Conservation (phyloP, 768 basidiomycete species). For the Amanita molliuscula region DNA sequence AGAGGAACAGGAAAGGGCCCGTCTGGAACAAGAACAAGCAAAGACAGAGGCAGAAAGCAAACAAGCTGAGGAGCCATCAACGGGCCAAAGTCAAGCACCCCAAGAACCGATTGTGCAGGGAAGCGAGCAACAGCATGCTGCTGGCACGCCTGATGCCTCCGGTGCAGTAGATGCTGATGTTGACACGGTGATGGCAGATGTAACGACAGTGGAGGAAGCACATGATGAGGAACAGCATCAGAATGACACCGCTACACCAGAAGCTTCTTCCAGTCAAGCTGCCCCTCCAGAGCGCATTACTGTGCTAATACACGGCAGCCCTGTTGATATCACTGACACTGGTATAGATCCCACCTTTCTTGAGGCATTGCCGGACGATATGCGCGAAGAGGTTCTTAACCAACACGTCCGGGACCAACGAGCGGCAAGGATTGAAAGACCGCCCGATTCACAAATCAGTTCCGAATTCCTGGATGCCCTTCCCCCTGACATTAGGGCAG, state of each 20-base stretch:
- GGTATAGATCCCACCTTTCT: constrained; percentile 98
- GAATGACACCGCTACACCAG: constrained; percentile 7
- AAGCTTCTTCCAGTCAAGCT: constrained; percentile 13
- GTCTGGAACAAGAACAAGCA: constrained; percentile 30
- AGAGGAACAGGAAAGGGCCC: constrained; percentile 42
- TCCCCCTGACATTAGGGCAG: constrained; percentile 92
- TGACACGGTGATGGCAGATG: constrained; percentile 27
- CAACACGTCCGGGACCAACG: constrained; percentile 93
- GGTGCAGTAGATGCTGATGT: constrained; percentile 7
- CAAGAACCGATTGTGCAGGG: not conserved
- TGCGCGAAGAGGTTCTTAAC: constrained; percentile 96
- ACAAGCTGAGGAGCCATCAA: constrained; percentile 22
- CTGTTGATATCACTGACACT: constrained; percentile 96
- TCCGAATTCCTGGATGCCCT: constrained; percentile 93
- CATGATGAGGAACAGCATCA: constrained; percentile 31
- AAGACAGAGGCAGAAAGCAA: constrained; percentile 21
- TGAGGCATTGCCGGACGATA: constrained; percentile 95
- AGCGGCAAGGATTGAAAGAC: constrained; percentile 63
- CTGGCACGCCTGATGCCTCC: constrained; percentile 8
- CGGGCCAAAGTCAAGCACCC: constrained; percentile 6
- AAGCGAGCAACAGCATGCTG: constrained; percentile 6
- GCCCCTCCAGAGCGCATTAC: constrained; percentile 57
- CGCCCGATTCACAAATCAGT: constrained; percentile 82
- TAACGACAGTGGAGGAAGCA: constrained; percentile 30
- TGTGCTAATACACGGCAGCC: constrained; percentile 83